These are phyloP conservation scores for Akanthomyces uredinophilus DNA, from an alignment of 2,329 filamentous ascomycete species.

Conservation along the genomic window DNA sequence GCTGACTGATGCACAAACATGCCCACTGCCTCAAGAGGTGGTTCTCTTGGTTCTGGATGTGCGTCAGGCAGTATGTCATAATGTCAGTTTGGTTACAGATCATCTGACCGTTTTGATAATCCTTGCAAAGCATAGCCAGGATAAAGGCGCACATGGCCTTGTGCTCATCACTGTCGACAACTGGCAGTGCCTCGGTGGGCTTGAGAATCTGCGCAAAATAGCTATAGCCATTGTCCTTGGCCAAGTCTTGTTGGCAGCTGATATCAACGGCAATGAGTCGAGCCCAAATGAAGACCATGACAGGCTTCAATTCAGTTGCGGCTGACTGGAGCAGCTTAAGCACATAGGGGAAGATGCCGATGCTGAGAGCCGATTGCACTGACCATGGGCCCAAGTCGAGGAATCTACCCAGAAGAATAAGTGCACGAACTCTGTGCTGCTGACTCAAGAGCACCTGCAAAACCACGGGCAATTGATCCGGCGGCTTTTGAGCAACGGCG, in stretches of 20 bases:
- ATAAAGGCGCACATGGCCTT: conserved; percentile 99
- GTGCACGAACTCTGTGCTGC: conserved; percentile 82
- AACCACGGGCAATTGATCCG: conserved; percentile 93
- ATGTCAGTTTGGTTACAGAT: conserved; percentile 89
- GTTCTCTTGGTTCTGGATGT: conserved; percentile 81
- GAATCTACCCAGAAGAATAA: conserved; percentile 90
- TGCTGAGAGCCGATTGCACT: conserved; percentile 94
- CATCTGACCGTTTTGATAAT: conserved; percentile 84
- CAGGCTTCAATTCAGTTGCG: conserved; percentile 87
- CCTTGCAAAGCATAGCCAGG: conserved; percentile 92
- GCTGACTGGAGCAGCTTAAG: conserved; percentile 93
- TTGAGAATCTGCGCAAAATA: conserved; percentile 95
- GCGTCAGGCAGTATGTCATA: conserved; percentile 78
- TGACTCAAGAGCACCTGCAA: conserved; percentile 94
- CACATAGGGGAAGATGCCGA: conserved; percentile 99
- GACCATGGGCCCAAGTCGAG: conserved; percentile 96
- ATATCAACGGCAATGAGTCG: conserved; percentile 92
- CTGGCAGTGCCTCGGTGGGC: conserved; percentile 74
- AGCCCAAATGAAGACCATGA: conserved; percentile 99
- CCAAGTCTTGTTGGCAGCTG: conserved; percentile 84
- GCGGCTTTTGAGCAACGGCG: conserved; percentile 77
- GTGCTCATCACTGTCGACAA: conserved; percentile 87
- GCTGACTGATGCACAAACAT: conserved; percentile 88
- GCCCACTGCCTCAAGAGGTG: conserved; percentile 91
- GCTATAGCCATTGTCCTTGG: conserved; percentile 95